A percentile compares a stretch with the other conserved stretches of the same genome.
Evolutionary conservation across 1,284 basidiomycete species (phyloP).

Genomic region (Trichosporon asahii): DNA sequence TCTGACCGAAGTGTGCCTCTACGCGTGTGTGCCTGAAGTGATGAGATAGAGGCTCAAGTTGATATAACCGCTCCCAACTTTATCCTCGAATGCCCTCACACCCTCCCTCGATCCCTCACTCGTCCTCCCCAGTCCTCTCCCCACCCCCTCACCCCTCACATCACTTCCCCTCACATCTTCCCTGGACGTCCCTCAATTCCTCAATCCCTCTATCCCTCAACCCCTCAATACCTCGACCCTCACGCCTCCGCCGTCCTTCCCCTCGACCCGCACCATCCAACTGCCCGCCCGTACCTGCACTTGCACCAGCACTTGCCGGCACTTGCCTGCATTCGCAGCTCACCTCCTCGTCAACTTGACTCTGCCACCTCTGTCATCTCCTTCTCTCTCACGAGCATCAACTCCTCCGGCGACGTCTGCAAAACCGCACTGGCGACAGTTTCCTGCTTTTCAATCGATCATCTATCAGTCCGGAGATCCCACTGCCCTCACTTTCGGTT

Average conservation of each 20-base stretch:
- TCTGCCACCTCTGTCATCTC: neutral
- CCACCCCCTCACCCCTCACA: neutral
- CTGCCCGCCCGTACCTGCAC: neutral
- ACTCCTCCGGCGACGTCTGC: neutral
- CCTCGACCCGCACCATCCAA: neutral
- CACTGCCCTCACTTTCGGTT: neutral
- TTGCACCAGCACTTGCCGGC: neutral
- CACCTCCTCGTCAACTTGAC: neutral
- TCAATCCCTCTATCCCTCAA: neutral
- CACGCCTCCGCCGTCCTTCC: neutral
- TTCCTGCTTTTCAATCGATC: neutral
- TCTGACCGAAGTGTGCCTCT: slow-evolving; percentile 9
- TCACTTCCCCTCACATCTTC: neutral
- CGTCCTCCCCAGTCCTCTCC: neutral
- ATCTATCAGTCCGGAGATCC: neutral
- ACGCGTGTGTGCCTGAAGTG: slow-evolving; percentile 4
- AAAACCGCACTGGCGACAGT: neutral
- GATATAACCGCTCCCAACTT: slow-evolving; percentile 5
- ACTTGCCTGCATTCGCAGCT: neutral
- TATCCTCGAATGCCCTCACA: neutral
- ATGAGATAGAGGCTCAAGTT: slow-evolving; percentile 1
- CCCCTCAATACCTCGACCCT: neutral
- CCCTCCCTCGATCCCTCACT: neutral
- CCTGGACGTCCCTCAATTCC: neutral
- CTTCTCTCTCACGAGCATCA: neutral